These are phyloP conservation scores for Teunomyces cretensis DNA, from an alignment of 805 yeast species.

Conservation along the genomic window DNA sequence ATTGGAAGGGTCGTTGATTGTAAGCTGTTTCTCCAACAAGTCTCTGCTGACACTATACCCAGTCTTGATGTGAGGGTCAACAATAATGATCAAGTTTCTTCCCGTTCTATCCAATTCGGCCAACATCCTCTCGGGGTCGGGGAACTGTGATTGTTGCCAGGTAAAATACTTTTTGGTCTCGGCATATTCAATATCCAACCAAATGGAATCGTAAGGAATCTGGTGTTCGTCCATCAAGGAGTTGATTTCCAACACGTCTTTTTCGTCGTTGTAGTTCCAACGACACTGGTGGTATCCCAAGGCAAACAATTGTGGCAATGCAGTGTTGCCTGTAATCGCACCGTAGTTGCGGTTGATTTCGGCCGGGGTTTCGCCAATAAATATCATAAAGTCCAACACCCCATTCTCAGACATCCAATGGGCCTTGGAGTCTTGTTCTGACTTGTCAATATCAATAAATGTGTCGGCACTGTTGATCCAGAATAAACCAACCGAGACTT, in stretches of 20 bases:
- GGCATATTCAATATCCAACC: conserved; percentile 95
- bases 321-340: conserved; percentile 66
- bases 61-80: conserved; percentile 88
- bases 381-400: conserved; percentile 66
- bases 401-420: conserved; percentile 98
- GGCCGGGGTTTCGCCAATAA: conserved; percentile 59
- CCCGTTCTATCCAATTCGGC: conserved; percentile 64
- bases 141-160: conserved; percentile 76
- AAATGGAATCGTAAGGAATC: conserved; percentile 87
- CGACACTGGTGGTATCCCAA: conserved; percentile 95
- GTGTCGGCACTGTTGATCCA: conserved; percentile 96
- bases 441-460: conserved; percentile 67
- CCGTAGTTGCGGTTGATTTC: conserved; percentile 64
- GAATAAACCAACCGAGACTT: conserved; percentile 68
- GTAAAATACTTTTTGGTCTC: conserved; percentile 86
- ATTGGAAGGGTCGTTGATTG: conserved; percentile 49
- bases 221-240: conserved; percentile 65
- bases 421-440: conserved; percentile 39
- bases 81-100: conserved; percentile 76
- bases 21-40: conserved; percentile 42
- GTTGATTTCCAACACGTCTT: conserved; percentile 75
- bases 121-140: conserved; percentile 72
- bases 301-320: conserved; percentile 74
- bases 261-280: conserved; percentile 93
- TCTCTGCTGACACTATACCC: conserved; percentile 64